Conservation (phyloP, 129 eudicot genomes). For the Apium graveolens region DNA sequence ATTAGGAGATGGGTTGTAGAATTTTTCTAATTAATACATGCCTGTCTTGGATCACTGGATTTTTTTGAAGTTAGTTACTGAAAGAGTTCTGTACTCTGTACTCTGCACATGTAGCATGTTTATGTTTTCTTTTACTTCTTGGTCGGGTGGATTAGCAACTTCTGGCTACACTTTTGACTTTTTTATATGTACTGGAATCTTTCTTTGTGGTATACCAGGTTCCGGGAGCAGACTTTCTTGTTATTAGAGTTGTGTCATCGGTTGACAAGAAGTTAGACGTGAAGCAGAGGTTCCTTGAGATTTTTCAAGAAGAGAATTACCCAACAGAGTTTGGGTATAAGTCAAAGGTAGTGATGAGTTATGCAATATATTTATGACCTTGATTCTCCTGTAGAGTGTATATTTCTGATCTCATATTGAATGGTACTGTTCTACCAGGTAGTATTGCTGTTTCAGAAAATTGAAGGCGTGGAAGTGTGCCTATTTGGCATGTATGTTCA, state of each 20-base stretch:
- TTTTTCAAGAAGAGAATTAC: constrained; percentile 80
- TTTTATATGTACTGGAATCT: background rate
- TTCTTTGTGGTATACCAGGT: constrained; percentile 28
- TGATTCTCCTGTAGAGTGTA: constrained; percentile 1
- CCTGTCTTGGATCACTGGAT: background rate
- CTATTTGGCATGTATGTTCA: constrained; percentile 98
- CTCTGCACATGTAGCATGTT: background rate
- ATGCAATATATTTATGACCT: background rate
- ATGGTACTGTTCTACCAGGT: constrained; percentile 40
- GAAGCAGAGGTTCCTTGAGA: constrained; percentile 72
- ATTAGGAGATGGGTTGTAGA: background rate
- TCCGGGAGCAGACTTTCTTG: constrained; percentile 92
- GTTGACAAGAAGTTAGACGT: constrained; percentile 97
- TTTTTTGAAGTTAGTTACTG: background rate
- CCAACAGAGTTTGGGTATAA: constrained; percentile 78
- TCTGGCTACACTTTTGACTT: background rate
- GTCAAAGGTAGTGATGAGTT: constrained; percentile 54
- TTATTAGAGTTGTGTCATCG: constrained; percentile 86
- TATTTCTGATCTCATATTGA: background rate
- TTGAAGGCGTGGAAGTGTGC: constrained; percentile 99
- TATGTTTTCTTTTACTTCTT: background rate
- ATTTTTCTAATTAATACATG: background rate
- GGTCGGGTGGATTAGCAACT: background rate
- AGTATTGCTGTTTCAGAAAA: constrained; percentile 77
- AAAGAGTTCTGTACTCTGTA: background rate